Base-by-base conservation (phyloP, 768 basidiomycete genomes). In the Leccinum ochraceum region DNA sequence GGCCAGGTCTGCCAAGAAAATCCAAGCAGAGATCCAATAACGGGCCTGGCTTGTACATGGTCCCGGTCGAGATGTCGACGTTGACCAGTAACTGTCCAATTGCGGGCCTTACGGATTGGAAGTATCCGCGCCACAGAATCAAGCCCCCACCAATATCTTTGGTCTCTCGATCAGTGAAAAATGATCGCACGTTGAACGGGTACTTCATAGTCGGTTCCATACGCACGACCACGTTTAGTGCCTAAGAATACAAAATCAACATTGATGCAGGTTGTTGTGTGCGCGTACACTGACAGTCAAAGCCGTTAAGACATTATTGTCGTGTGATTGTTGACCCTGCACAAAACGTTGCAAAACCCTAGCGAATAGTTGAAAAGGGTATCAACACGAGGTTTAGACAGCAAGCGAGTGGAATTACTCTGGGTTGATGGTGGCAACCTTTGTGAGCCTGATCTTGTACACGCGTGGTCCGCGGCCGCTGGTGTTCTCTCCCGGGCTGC, bases 81-180 rank as follows among this genome's bases (percentile, higher is more conserved):
- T 92, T 93, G 64, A 92, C 77, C 28, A 91, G 71, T 66, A 93
- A 81, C 0, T 76, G 76, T 0, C 85, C 85, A 17, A 86, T 79
- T 0, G 82, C 83, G 4, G 90, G 90, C 22, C 91, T 80, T 13
- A 91, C 81, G 0, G 87, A 89, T 69, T 92, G 91, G 74, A 93
- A 92, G 58, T 89, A 91, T 0, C 91, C 91, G 3, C 90, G 80
- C 89, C 89, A 90, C 0, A 91, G 78, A 14, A 84, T 80, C 3
- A 93, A 78, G 0, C 92, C 90, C 0, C 71, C 68, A 1, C 89
- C 87, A 26, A 91, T 83, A 30, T 73, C 66, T 51, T 76, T 80
- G 9, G 75, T 80, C 55, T 85, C 88, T 1, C 74, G 69, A 24
- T 82, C 73, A 0, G 87, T 88, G 70, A 87, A 93, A 74, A 93